Evolutionary conservation across 1,139 yeast genomes (phyloP).

Genomic region (Lodderomyces pseudojiufengensis): DNA sequence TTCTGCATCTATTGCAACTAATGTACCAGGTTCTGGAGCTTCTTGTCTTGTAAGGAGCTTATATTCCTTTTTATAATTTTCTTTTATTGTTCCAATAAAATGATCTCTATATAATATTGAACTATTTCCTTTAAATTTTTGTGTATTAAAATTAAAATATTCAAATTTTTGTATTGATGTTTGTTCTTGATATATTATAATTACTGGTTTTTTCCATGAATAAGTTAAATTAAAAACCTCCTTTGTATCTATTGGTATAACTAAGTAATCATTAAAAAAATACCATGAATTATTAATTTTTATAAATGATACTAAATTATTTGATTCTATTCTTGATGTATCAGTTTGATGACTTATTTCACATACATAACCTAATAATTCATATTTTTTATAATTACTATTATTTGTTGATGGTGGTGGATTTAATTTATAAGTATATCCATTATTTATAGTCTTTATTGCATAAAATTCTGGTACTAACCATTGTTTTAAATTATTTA

Average conservation of each 20-base stretch:
- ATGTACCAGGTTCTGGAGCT: constrained; percentile 69
- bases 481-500: constrained; percentile 50
- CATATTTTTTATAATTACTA: constrained; percentile 35
- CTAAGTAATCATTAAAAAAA: constrained; percentile 88
- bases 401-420: constrained; percentile 22
- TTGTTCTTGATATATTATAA: constrained; percentile 57
- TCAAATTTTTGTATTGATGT: constrained; percentile 17
- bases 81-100: constrained; percentile 68
- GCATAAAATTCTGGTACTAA: constrained; percentile 57
- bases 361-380: constrained; percentile 65
- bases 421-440: constrained; percentile 28
- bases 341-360: constrained; percentile 59
- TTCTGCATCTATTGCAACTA: constrained; percentile 95
- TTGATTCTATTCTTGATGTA: constrained; percentile 39
- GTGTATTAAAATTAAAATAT: constrained; percentile 16
- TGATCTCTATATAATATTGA: constrained; percentile 70
- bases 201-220: constrained; percentile 82
- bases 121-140: constrained; percentile 45
- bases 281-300: constrained; percentile 66
- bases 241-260: constrained; percentile 70
- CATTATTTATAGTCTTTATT: constrained; percentile 17
- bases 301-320: constrained; percentile 57
- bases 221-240: constrained; percentile 65
- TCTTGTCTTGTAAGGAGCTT: constrained; percentile 60
- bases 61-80: constrained; percentile 58